Base-by-base conservation (phyloP, 345 rosid genomes). In the Citrus cavaleriei region DNA sequence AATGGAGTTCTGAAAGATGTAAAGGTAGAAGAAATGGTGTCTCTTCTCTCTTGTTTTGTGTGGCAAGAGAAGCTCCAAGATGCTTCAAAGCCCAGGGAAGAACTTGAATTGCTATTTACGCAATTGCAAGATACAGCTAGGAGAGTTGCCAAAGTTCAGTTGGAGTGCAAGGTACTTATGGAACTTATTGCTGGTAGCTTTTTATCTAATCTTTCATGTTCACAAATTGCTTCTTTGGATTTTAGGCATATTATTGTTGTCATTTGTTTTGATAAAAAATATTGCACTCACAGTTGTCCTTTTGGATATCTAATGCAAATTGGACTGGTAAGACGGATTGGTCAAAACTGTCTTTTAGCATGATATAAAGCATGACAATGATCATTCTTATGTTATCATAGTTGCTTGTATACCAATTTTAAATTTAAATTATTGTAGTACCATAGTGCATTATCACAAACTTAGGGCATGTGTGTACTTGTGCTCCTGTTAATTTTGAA, bases 1-100 rank as follows among this genome's bases (percentile, higher is more conserved):
- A 92, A 88, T 78, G 99, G 99, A 64, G 92, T 87, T 74, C 81
- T 94, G 42, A 94, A 94, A 84, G 98, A 93, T 68, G 75, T 91
- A 67, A 91, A 91, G 85, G 94, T 95, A 72, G 98, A 96, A 85
- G 95, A 96, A 77, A 85, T 96, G 92, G 94, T 93, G 63, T 85
- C 99, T 77, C 95, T 96, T 66, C 99, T 96, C 81, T 96, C 98
- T 79, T 96, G 99, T 84, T 89, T 96, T 82, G 98, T 96, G 49
- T 96, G 99, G 98, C 97, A 84, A 76, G 98, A 96, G 83, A 93
- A 91, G 85, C 95, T 96, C 46, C 92, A 91, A 51, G 99, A 93
- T 73, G 93, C 97, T 34, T 82, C 92, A 73, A 94, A 96, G 83
- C 98, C 98, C 57, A 85, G 98, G 85, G 98, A 96, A 84, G 98